A percentile compares a stretch with the other conserved stretches of the same genome.
Evolutionary conservation across 306 rosid genomes (phyloP).

Genomic region (Canavalia gladiata): DNA sequence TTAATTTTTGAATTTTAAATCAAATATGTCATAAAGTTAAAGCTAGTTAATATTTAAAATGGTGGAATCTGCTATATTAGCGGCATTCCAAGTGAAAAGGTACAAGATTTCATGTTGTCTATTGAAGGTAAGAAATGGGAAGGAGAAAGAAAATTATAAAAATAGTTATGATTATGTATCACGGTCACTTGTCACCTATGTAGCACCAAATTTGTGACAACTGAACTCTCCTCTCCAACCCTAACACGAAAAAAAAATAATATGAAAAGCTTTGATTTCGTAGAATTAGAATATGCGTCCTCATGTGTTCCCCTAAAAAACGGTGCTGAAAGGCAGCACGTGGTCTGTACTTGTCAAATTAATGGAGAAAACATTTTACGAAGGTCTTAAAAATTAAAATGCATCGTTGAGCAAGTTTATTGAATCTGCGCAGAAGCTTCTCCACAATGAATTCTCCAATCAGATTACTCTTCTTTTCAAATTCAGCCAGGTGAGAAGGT

Average conservation of each 20-base stretch:
- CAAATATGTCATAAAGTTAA: no score
- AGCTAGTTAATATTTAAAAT: no score
- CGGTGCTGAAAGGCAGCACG: neutral
- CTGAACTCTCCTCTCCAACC: neutral
- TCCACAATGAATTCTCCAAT: neutral
- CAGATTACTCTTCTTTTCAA: neutral
- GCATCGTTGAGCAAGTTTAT: neutral
- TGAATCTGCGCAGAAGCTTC: conserved; percentile 9
- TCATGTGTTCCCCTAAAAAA: neutral
- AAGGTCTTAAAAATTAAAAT: neutral
- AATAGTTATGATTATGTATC: neutral
- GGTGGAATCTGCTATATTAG: neutral
- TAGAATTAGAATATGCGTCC: neutral
- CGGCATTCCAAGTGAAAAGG: neutral
- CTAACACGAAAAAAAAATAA: no score
- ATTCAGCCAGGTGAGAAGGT: neutral
- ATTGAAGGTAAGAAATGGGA: neutral
- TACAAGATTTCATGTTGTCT: neutral
- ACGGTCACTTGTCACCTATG: neutral
- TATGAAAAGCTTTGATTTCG: conserved; percentile 1
- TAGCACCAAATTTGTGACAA: neutral
- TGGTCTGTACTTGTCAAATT: neutral
- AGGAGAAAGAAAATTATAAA: neutral
- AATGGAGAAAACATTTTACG: neutral
- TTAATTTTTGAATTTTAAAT: no score